Base-by-base conservation (phyloP, 1,284 basidiomycete species). In the Cryptococcus jaspeensis region DNA sequence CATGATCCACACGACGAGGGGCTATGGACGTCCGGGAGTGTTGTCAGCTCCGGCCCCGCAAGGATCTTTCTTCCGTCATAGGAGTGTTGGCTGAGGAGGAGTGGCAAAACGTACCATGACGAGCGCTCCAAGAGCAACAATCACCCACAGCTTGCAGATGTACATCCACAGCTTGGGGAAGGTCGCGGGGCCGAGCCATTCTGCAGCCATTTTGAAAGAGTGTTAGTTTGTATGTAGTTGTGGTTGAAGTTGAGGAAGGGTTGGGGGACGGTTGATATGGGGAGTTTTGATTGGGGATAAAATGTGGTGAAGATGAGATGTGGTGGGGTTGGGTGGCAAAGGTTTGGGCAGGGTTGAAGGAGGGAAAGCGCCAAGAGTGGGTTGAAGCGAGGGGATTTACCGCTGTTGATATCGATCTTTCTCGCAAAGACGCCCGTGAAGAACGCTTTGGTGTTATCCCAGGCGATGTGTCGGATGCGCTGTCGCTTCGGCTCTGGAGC, bases 81-180 rank as follows among this genome's bases (percentile, higher is more conserved):
- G 32, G 44, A 25, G 32, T 7, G 13, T 32, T 46, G 42, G 18
- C 23, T 18, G 18, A 20, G 22, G 23, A 15, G 25, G 43, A 20
- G 13, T 16, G 35, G n/a, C n/a, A n/a, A n/a, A 23, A 59, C 60
- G 45, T 28, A 67, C 69, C 69, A 71, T 71, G 50, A 66, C 38
- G n/a, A 64, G 50, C 11, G 62, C 58, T 9, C 64, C 69, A 16
- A 65, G 23, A 0, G 67, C 61, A 8, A 71, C 63, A 49, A 68
- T 55, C 4, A 66, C 54, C 69, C 69, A 71, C 12, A 63, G 12
- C 45, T 61, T 56, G 50, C 64, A 63, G 22, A 64, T 56, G 13
- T 46, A 20, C 4, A 66, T 38, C 47, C 44, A 61, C 16, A 71
- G 20, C 18, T 55, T 51, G 20, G 61, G 63, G 46, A 63, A 65